These are phyloP conservation scores for Suillus cothurnatus DNA, from an alignment of 768 basidiomycete species.

Conservation along the genomic window DNA sequence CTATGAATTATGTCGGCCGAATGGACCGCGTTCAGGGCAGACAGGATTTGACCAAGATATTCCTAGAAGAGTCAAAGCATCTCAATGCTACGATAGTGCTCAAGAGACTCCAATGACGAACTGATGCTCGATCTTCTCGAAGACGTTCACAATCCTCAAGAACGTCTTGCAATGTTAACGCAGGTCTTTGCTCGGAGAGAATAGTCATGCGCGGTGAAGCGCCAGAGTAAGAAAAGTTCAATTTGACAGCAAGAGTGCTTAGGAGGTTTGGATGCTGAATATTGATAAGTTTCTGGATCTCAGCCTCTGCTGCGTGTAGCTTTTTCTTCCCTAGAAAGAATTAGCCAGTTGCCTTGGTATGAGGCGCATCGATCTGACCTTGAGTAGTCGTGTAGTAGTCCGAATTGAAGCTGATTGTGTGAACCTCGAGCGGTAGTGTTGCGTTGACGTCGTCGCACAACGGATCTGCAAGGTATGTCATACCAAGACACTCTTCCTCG, in stretches of 20 bases:
- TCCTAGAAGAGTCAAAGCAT: constrained; percentile 47
- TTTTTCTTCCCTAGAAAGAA: constrained; percentile 59
- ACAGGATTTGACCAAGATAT: constrained; percentile 72
- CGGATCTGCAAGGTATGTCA: constrained; percentile 73
- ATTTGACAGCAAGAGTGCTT: constrained; percentile 66
- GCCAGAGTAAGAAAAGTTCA: constrained; percentile 51
- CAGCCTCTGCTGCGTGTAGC: constrained; percentile 63
- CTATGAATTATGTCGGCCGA: constrained; percentile 68
- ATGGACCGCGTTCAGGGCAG: constrained; percentile 70
- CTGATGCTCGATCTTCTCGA: constrained; percentile 70
- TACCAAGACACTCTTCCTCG: constrained; percentile 59
- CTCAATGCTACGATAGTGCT: neutral
- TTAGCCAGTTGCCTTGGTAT: neutral
- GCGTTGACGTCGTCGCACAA: constrained; percentile 63
- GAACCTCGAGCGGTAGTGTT: constrained; percentile 67
- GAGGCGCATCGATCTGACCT: constrained; percentile 38
- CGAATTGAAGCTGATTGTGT: constrained; percentile 64
- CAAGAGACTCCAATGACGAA: constrained; percentile 35
- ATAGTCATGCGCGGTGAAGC: constrained; percentile 59
- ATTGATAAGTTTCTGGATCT: constrained; percentile 59
- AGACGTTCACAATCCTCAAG: constrained; percentile 77
- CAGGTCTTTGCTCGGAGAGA: constrained; percentile 70
- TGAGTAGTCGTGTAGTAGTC: constrained; percentile 69
- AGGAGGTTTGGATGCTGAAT: constrained; percentile 70
- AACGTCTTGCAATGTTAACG: constrained; percentile 68